phyloP scores from a whole-genome alignment of 345 rosid species.

The Ceriops decandra region DNA sequence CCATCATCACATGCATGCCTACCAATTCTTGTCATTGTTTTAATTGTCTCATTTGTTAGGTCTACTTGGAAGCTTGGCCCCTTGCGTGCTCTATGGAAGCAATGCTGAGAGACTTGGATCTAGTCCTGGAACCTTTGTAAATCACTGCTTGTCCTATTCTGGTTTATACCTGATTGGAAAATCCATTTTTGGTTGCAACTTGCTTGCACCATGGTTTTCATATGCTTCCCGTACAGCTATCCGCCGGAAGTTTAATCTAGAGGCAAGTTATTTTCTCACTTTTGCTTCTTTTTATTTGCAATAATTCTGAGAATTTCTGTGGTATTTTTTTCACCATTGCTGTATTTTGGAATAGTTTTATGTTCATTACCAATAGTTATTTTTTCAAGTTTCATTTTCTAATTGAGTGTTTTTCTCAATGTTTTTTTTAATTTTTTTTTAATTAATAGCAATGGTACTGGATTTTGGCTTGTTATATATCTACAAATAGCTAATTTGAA shows the following conservation, averaged over 20 bases:
- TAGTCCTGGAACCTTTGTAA: slow-evolving; percentile 69
- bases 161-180: slow-evolving; percentile 72
- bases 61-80: slow-evolving; percentile 84
- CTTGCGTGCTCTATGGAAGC: slow-evolving; percentile 84
- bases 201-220: slow-evolving; percentile 89
- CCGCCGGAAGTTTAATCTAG: slow-evolving; percentile 81
- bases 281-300: neutral
- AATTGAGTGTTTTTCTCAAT: neutral
- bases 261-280: slow-evolving; percentile 44
- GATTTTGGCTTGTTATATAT: neutral
- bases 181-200: slow-evolving; percentile 62
- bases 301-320: neutral
- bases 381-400: no score
- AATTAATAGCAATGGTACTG: neutral
- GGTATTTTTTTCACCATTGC: neutral
- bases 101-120: slow-evolving; percentile 87
- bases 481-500: no score
- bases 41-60: slow-evolving; percentile 26
- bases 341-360: neutral
- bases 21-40: neutral
- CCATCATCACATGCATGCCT: neutral
- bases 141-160: slow-evolving; percentile 67
- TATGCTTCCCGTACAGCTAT: slow-evolving; percentile 66
- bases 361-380: neutral
- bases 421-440: neutral